Conservation (phyloP, 257 asterid genomes). For the Fraxinus excelsior region DNA sequence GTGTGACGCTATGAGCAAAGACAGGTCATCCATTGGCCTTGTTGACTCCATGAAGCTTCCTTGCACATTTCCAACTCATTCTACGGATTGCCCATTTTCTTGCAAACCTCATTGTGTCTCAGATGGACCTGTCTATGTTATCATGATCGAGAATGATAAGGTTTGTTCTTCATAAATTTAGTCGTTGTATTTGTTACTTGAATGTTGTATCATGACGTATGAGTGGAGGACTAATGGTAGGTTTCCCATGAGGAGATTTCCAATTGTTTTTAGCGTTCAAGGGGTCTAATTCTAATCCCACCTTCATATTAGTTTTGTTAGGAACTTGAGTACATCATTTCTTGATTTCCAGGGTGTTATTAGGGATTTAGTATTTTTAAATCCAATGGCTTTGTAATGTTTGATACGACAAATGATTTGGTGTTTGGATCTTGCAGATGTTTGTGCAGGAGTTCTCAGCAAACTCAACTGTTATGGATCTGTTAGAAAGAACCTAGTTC, state of each 20-base stretch:
- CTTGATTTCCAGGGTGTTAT: background rate
- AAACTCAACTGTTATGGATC: conserved; percentile 69
- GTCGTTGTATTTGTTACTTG: too few species aligned
- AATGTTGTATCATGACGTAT: too few species aligned
- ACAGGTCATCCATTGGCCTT: too few species aligned
- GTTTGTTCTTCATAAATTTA: too few species aligned
- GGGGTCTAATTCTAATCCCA: background rate
- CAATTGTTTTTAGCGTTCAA: background rate
- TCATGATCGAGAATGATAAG: too few species aligned
- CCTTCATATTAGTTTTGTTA: background rate
- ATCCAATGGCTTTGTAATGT: background rate
- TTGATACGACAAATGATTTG: background rate
- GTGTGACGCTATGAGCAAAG: too few species aligned
- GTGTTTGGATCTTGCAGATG: conserved; percentile 62
- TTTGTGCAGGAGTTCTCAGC: conserved; percentile 79
- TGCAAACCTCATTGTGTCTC: too few species aligned
- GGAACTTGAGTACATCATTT: background rate
- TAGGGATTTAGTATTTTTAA: background rate
- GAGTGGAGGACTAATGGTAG: too few species aligned
- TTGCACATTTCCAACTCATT: too few species aligned
- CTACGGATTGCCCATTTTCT: too few species aligned
- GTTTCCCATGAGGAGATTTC: background rate
- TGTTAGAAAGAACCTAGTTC: conserved; percentile 56
- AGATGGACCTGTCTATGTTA: too few species aligned
- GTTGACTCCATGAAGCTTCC: too few species aligned